A percentile compares a stretch with the other conserved stretches of the same genome.
Evolutionary conservation across 169 alveolate species (phyloP).

Genomic region (Fabrea salina): DNA sequence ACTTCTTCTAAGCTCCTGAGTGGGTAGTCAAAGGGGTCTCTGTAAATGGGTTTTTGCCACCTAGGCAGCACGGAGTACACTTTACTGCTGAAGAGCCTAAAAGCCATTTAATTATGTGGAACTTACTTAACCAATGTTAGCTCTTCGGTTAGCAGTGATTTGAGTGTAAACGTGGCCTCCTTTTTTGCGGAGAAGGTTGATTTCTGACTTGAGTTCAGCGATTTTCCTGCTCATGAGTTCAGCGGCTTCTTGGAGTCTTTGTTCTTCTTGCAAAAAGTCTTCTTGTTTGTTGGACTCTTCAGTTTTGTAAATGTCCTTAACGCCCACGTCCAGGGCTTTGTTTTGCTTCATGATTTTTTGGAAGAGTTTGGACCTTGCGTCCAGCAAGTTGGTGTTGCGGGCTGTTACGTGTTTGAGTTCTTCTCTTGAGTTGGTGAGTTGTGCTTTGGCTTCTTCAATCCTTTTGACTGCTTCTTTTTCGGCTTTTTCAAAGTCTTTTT

Average conservation of each 20-base stretch:
- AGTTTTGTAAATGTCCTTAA: constrained; percentile 64
- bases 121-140: constrained; percentile 27
- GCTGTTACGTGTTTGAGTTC: constrained; percentile 69
- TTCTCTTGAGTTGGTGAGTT: constrained; percentile 72
- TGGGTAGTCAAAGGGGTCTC: constrained; percentile 56
- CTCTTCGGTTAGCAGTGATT: constrained; percentile 79
- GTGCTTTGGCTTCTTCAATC: constrained; percentile 76
- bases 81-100: background rate
- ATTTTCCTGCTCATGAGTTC: constrained; percentile 76
- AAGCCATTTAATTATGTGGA: no score
- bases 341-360: constrained; percentile 55
- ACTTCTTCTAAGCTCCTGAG: constrained; percentile 43
- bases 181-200: constrained; percentile 85
- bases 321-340: constrained; percentile 59
- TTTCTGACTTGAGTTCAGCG: constrained; percentile 85
- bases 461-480: constrained; percentile 71
- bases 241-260: constrained; percentile 67
- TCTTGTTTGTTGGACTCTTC: constrained; percentile 67
- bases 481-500: constrained; percentile 67
- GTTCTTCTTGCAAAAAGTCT: constrained; percentile 68
- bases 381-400: constrained; percentile 70
- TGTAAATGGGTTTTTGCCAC: constrained; percentile 25
- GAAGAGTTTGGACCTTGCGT: constrained; percentile 60
- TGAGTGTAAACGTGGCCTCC: constrained; percentile 93
- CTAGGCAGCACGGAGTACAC: constrained; percentile 29